A percentile compares a stretch with the other conserved stretches of the same genome.
Evolutionary conservation across 495 filamentous ascomycete genomes (phyloP).

Genomic region (Parmelia sp.): DNA sequence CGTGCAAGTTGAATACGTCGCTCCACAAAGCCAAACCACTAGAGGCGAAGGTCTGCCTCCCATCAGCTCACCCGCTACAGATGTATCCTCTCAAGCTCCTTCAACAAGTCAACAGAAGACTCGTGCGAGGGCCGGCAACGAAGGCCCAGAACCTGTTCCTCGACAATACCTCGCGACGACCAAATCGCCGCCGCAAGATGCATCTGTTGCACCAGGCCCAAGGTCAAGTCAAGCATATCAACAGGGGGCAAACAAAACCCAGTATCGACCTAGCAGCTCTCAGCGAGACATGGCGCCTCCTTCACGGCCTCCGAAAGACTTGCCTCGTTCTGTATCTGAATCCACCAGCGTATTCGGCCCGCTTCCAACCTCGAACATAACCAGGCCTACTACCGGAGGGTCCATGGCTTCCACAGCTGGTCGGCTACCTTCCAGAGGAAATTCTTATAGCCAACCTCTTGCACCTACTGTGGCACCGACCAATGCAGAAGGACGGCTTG

Average conservation of each 20-base stretch:
- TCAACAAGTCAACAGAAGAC: conserved; percentile 30
- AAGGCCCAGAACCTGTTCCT: conserved; percentile 41
- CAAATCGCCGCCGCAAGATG: conserved; percentile 49
- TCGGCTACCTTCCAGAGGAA: conserved; percentile 66
- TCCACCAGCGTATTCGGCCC: conserved; percentile 43
- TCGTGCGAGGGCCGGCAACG: conserved; percentile 45
- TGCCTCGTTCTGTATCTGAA: conserved; percentile 53
- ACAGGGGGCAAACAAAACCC: conserved; percentile 32
- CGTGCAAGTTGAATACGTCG: conserved; percentile 97
- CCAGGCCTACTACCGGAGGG: conserved; percentile 71
- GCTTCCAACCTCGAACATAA: conserved; percentile 39
- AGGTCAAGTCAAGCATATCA: conserved; percentile 28
- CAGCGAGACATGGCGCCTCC: conserved; percentile 44
- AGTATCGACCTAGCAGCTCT: conserved; percentile 42
- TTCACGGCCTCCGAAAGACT: conserved; percentile 41
- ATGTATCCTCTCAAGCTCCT: conserved; percentile 19
- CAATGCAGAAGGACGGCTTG: conserved; percentile 84
- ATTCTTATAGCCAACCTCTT: conserved; percentile 81
- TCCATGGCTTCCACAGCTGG: conserved; percentile 67
- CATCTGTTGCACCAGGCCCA: conserved; percentile 38
- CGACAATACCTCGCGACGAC: conserved; percentile 36
- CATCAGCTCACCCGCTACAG: conserved; percentile 19
- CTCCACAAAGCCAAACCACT: conserved; percentile 73
- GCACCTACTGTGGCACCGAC: conserved; percentile 83
- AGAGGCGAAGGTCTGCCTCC: conserved; percentile 49